These are phyloP conservation scores for Fusarium sp. DNA, from an alignment of 2,329 filamentous ascomycete genomes.

Conservation along the genomic window DNA sequence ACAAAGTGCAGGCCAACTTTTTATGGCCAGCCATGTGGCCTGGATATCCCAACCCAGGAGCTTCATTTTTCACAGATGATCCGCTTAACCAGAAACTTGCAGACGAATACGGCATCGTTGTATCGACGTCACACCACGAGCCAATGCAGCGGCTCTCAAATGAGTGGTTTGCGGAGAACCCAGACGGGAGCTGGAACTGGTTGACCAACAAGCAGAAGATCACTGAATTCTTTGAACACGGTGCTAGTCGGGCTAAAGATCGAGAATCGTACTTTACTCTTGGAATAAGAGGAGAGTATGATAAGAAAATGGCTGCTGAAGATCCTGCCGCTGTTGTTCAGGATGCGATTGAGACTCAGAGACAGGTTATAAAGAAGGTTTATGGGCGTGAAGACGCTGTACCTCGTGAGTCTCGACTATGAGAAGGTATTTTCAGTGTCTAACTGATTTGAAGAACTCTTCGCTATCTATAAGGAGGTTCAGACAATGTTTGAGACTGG, in stretches of 20 bases:
- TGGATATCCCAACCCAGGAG: constrained; percentile 60
- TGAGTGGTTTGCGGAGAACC: constrained; percentile 30
- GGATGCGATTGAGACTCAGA: constrained; percentile 58
- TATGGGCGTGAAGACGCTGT: constrained; percentile 61
- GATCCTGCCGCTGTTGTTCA: constrained; percentile 31
- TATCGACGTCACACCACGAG: constrained; percentile 37
- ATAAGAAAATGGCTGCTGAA: constrained; percentile 17
- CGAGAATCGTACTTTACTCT: constrained; percentile 38
- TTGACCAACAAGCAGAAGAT: constrained; percentile 32
- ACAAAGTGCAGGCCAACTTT: constrained; percentile 64
- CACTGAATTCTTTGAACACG: constrained; percentile 27
- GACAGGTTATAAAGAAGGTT: constrained; percentile 65
- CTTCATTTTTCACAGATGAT: constrained; percentile 74
- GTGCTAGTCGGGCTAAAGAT: constrained; percentile 8
- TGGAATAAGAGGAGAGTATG: constrained; percentile 35
- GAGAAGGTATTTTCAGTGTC: rapidly evolving
- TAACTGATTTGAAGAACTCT: constrained; percentile 61
- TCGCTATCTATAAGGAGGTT: constrained; percentile 76
- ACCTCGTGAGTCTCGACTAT: constrained; percentile 52
- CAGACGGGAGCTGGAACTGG: constrained; percentile 38
- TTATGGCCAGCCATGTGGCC: constrained; percentile 78
- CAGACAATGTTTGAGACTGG: constrained; percentile 73
- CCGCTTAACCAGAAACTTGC: constrained; percentile 69
- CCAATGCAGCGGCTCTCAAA: constrained; percentile 37
- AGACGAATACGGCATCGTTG: constrained; percentile 53